Evolutionary conservation across 179 eudicot species (phyloP).

Genomic region (Beta lomatogona): DNA sequence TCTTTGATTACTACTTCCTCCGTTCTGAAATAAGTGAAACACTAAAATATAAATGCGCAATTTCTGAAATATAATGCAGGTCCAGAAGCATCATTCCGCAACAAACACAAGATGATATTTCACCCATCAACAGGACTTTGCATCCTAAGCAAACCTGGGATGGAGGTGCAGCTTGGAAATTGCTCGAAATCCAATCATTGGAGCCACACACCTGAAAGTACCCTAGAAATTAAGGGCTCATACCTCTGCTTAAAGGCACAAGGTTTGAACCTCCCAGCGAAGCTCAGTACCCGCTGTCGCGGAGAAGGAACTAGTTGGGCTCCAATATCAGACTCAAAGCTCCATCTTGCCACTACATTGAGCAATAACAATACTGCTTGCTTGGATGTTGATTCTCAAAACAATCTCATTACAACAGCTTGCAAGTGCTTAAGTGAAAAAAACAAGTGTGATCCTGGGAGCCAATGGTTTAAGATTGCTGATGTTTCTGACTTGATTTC

Average conservation of each 20-base stretch:
- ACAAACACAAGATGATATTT: slow-evolving; percentile 54
- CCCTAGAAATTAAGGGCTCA: slow-evolving; percentile 48
- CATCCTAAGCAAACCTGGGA: slow-evolving; percentile 38
- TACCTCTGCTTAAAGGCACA: slow-evolving; percentile 59
- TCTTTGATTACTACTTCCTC: too few species aligned
- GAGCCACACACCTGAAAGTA: slow-evolving; percentile 48
- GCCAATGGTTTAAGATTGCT: slow-evolving; percentile 84
- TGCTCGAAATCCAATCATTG: slow-evolving; percentile 62
- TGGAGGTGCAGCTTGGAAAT: slow-evolving; percentile 54
- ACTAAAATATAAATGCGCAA: too few species aligned
- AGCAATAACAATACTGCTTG: slow-evolving; percentile 41
- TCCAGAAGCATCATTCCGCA: slow-evolving; percentile 42
- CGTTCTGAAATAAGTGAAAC: too few species aligned
- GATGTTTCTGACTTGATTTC: slow-evolving; percentile 22
- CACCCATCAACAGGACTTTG: slow-evolving; percentile 84
- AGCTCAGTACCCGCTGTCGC: slow-evolving; percentile 45
- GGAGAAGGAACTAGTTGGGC: slow-evolving; percentile 56
- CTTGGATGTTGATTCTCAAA: slow-evolving; percentile 57
- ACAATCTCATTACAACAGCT: slow-evolving; percentile 42
- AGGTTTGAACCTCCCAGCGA: slow-evolving; percentile 40
- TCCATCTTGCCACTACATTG: slow-evolving; percentile 66
- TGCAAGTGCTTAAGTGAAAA: slow-evolving; percentile 63
- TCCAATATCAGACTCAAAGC: slow-evolving; percentile 64
- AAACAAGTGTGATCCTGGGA: slow-evolving; percentile 64
- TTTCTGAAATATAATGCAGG: slow-evolving; percentile 44